Conservation (phyloP, 257 asterid genomes). For the Capsicum pubescens region DNA sequence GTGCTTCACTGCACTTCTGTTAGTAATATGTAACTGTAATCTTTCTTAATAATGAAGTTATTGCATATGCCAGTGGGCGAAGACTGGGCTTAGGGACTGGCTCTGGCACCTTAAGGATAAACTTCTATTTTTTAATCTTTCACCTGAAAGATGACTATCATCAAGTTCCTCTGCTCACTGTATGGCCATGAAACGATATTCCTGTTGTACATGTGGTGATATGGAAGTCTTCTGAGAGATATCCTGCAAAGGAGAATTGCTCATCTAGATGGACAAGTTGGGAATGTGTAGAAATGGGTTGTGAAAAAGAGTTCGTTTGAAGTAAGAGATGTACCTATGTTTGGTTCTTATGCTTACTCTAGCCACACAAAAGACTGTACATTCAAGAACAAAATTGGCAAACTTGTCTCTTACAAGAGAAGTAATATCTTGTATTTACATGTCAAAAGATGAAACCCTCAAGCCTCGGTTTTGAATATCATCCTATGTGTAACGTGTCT, state of each 20-base stretch:
- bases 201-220: neutral
- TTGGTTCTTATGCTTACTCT: neutral
- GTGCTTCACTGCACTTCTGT: neutral
- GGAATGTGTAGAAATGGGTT: neutral
- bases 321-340: neutral
- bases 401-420: constrained; percentile 16
- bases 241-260: neutral
- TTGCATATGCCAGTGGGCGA: neutral
- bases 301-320: neutral
- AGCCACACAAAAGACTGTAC: neutral
- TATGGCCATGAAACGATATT: neutral
- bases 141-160: neutral
- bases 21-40: neutral
- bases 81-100: neutral
- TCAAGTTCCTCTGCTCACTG: neutral
- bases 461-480: neutral
- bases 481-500: neutral
- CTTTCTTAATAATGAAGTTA: neutral
- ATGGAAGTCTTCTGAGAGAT: neutral
- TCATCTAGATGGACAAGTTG: neutral
- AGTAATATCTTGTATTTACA: neutral
- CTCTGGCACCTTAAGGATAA: constrained; percentile 4
- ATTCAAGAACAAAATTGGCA: neutral
- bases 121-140: neutral
- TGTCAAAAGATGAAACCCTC: neutral